Evolutionary conservation across 202 grass and related monocot species (phyloP).

Genomic region (Eragrostis tef): DNA sequence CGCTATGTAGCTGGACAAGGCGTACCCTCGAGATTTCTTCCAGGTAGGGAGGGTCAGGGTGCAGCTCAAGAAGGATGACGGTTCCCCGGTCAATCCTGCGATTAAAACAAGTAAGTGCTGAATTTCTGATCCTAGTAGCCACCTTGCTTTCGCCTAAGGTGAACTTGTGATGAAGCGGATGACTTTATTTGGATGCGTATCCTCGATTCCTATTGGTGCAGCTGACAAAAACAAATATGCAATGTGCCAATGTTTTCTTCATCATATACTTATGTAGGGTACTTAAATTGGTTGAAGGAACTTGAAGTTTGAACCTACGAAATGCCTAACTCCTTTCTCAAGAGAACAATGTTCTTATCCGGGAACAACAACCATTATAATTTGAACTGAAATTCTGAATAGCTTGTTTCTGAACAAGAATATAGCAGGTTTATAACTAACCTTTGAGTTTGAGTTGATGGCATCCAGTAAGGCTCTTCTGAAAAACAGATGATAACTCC

Average conservation of each 20-base stretch:
- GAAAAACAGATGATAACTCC: not conserved
- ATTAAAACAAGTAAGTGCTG: slow-evolving; percentile 74
- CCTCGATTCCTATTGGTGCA: not conserved
- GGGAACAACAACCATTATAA: not conserved
- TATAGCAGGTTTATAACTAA: too few species aligned
- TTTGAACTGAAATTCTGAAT: not conserved
- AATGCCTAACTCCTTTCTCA: not conserved
- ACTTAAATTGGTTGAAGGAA: not conserved
- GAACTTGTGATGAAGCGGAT: not conserved
- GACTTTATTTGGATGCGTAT: slow-evolving; percentile 13
- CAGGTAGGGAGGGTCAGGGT: slow-evolving; percentile 86
- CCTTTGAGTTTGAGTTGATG: not conserved
- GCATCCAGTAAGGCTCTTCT: not conserved
- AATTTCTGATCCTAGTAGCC: not conserved
- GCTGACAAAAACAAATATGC: not conserved
- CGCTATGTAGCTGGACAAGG: slow-evolving; percentile 77
- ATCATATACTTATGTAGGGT: slow-evolving; percentile 3
- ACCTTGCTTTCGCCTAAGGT: slow-evolving; percentile 19
- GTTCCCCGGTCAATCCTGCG: slow-evolving; percentile 67
- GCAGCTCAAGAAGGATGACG: slow-evolving; percentile 81
- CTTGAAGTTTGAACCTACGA: not conserved
- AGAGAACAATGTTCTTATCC: not conserved
- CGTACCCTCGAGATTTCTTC: slow-evolving; percentile 92
- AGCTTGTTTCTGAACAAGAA: not conserved
- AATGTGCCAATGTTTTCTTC: not conserved